These are phyloP conservation scores for Rhodotorula babjevae DNA, from an alignment of 768 basidiomycete genomes.

Conservation along the genomic window DNA sequence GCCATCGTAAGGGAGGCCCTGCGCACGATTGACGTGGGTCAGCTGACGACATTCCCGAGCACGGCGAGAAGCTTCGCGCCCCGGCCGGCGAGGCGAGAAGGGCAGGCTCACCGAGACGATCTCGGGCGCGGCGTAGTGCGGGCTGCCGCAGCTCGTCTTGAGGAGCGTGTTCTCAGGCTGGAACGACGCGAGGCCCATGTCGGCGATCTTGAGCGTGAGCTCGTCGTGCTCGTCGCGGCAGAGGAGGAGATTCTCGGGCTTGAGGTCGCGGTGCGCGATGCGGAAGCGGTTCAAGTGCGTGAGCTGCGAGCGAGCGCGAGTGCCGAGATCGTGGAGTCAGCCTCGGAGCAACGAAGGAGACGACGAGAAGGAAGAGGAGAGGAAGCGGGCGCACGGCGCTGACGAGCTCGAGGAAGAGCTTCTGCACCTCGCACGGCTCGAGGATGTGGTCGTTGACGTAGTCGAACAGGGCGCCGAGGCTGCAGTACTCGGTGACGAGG, in stretches of 20 bases:
- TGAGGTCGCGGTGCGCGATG: conserved; percentile 88
- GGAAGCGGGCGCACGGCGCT: conserved; percentile 64
- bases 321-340: background rate
- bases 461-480: conserved; percentile 92
- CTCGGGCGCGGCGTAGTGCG: conserved; percentile 92
- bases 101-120: conserved; percentile 56
- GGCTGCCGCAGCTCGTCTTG: conserved; percentile 83
- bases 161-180: conserved; percentile 62
- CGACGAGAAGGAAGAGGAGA: no score
- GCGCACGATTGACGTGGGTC: conserved; percentile 15
- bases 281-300: conserved; percentile 58
- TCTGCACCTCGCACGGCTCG: conserved; percentile 65
- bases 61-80: no score
- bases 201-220: conserved; percentile 73
- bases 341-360: background rate
- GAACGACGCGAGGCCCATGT: conserved; percentile 97
- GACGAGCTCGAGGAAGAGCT: conserved; percentile 91
- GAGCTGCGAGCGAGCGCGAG: background rate
- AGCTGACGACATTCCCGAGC: no score
- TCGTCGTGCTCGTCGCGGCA: conserved; percentile 62
- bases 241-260: conserved; percentile 87
- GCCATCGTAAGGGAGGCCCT: conserved; percentile 76
- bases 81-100: no score
- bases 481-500: conserved; percentile 88
- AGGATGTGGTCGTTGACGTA: conserved; percentile 73